These are phyloP conservation scores for Diaporthe sp. DNA, from an alignment of 2,329 filamentous ascomycete genomes.

Conservation along the genomic window DNA sequence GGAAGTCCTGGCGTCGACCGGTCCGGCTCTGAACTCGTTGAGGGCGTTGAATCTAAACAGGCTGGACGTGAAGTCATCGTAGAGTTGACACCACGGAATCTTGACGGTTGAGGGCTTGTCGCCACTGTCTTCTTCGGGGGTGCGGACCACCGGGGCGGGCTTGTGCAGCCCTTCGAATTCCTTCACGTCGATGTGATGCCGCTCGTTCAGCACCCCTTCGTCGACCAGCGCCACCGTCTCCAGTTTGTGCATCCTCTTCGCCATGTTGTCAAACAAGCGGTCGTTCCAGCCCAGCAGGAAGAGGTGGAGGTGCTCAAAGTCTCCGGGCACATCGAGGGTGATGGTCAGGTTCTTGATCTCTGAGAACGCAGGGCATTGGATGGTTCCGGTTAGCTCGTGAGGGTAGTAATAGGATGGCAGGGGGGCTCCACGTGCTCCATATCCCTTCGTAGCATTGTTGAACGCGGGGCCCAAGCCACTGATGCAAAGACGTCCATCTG, in stretches of 20 bases:
- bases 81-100: background rate
- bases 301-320: background rate
- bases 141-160: background rate
- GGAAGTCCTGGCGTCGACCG: background rate
- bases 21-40: too few species aligned
- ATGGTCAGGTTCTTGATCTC: background rate
- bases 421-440: background rate
- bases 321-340: background rate
- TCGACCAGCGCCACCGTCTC: background rate
- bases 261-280: background rate
- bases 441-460: background rate
- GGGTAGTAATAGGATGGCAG: too few species aligned
- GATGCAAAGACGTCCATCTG: background rate
- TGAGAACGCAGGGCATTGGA: background rate
- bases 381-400: background rate
- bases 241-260: background rate
- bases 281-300: background rate
- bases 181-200: too few species aligned
- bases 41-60: background rate
- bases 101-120: background rate
- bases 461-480: background rate
- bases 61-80: too few species aligned
- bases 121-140: rapidly evolving
- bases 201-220: background rate
- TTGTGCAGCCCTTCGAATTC: background rate